A percentile compares a stretch with the other conserved stretches of the same genome.
Conservation (phyloP, 495 filamentous ascomycete genomes). For the Thozetella sp. region DNA sequence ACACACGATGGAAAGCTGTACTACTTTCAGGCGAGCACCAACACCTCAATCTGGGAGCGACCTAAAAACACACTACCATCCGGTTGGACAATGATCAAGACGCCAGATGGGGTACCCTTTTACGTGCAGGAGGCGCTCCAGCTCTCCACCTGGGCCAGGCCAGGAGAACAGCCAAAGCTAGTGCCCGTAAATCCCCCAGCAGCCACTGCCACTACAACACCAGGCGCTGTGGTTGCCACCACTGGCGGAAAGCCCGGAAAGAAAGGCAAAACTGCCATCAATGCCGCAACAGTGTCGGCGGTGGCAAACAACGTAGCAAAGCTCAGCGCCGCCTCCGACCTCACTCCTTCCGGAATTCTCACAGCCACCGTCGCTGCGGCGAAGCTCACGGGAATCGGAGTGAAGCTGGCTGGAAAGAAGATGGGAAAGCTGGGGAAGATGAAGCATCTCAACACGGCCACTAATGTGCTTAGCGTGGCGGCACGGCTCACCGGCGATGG, state of each 20-base stretch:
- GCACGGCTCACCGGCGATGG: slow-evolving; percentile 8
- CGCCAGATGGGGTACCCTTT: slow-evolving; percentile 8
- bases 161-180: slow-evolving; percentile 3
- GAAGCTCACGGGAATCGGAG: slow-evolving; percentile 7
- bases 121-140: slow-evolving; percentile 8
- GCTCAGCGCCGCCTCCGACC: slow-evolving; percentile 5
- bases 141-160: slow-evolving; percentile 8
- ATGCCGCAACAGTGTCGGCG: background rate
- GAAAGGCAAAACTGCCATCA: background rate
- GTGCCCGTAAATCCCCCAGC: background rate
- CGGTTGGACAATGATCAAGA: slow-evolving; percentile 8
- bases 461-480: slow-evolving; percentile 3
- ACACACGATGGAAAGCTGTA: background rate
- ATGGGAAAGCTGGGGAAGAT: slow-evolving; percentile 6
- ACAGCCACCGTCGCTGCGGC: slow-evolving; percentile 9
- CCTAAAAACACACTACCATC: slow-evolving; percentile 3
- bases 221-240: background rate
- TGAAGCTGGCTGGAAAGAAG: slow-evolving; percentile 11
- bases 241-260: background rate
- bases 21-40: slow-evolving; percentile 1
- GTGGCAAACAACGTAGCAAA: slow-evolving; percentile 8
- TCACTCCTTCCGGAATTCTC: slow-evolving; percentile 7
- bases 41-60: background rate
- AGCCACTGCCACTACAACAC: background rate
- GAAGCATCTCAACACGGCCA: slow-evolving; percentile 2